Evolutionary conservation across 306 rosid species (phyloP), one percentile per base, ranked within the genome.

Genomic region (Trifolium dubium): DNA sequence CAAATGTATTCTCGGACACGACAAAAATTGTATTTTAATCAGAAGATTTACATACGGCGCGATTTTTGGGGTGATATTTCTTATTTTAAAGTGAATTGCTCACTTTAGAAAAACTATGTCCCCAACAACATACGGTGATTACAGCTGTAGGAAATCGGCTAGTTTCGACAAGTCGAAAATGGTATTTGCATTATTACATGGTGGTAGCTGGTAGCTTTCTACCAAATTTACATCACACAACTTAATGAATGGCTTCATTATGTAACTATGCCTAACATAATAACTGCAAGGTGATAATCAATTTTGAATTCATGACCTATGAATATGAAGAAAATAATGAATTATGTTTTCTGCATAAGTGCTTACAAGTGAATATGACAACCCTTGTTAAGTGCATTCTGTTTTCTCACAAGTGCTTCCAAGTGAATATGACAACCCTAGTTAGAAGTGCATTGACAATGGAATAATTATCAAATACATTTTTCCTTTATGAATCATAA

Each of bases 261-360:
- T 46, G 62, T 49, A 34, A 34, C 6, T 34, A 67, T 60, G 41
- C 34, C 12, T 34, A 18, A 18, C 69, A 23, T 5, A 34, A n/a
- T 5, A 58, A 30, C 39, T 60, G 62, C 49, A 62, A 54, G 28
- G 69, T 71, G 71, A 32, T 14, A 39, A 58, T 39, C 17, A 59
- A 41, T 72, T 30, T 23, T 50, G 40, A 53, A 53, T 32, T 65
- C 6, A 66, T 76, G 71, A 59, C 43, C 50, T 46, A 35, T 64
- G 44, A 70, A 81, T 31, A 70, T 67, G 59, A 61, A 67, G 73
- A 72, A 62, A 71, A 82, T 49, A 60, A 41, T 13, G 72, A 72
- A 67, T 34, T 58, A 30, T 67, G 32, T 59, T 58, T n/a, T 10
- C 29, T 59, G 61, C 11, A 50, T n/a, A 50, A 44, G 59, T 54